Conservation (phyloP, 2,329 filamentous ascomycete species). For the Pseudogymnoascus destructans region DNA sequence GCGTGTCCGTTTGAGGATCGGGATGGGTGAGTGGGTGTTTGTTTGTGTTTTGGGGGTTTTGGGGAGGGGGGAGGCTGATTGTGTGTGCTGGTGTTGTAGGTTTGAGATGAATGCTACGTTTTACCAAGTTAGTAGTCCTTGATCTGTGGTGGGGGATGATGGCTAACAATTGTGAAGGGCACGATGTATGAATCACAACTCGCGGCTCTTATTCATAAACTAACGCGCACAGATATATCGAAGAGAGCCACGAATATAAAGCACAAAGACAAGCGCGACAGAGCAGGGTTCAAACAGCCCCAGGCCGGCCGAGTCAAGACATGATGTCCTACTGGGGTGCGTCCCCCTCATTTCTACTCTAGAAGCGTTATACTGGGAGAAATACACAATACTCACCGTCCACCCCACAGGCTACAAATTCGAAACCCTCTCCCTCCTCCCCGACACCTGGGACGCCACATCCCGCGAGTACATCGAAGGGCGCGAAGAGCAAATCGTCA, state of each 20-base stretch:
- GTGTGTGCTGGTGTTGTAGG: constrained; percentile 31
- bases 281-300: constrained; percentile 28
- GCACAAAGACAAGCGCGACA: constrained; percentile 47
- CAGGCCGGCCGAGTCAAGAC: constrained; percentile 50
- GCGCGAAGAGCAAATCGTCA: constrained; percentile 58
- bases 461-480: constrained; percentile 65
- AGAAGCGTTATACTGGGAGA: too few relatives aligned
- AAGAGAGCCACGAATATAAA: constrained; percentile 74
- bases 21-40: background rate
- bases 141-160: background rate
- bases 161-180: constrained; percentile 30
- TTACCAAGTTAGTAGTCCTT: constrained; percentile 55
- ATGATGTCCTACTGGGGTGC: constrained; percentile 89
- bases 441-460: constrained; percentile 59
- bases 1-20: constrained; percentile 9
- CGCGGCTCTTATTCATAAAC: constrained; percentile 15
- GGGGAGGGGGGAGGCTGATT: background rate
- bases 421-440: constrained; percentile 69
- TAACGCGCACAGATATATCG: constrained; percentile 58
- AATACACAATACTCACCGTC: constrained; percentile 5
- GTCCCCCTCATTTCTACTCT: constrained; percentile 4
- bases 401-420: constrained; percentile 74
- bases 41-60: background rate
- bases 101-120: constrained; percentile 95
- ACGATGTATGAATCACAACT: constrained; percentile 34